Evolutionary conservation across 2,329 filamentous ascomycete genomes (phyloP).

Genomic region (Pseudogymnoascus verrucosus): DNA sequence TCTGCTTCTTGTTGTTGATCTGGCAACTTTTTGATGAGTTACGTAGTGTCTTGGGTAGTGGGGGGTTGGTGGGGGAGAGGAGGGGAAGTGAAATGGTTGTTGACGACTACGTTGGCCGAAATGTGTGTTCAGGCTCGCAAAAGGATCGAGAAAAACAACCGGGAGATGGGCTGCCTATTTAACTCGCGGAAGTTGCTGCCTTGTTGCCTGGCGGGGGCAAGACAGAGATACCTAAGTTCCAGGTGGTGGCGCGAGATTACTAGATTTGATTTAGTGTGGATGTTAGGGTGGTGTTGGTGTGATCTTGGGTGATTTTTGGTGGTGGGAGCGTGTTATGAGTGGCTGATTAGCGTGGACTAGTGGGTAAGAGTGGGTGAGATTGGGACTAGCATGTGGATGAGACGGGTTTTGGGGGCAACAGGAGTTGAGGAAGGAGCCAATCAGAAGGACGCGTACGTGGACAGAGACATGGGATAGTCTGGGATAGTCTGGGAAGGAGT

Average conservation of each 20-base stretch:
- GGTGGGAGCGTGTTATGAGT: slow-evolving; percentile 8
- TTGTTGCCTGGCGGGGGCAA: slow-evolving; percentile 3
- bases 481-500: not conserved
- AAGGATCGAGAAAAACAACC: slow-evolving; percentile 17
- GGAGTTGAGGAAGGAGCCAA: not conserved
- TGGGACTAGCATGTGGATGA: not conserved
- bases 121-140: slow-evolving; percentile 13
- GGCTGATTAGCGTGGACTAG: not conserved
- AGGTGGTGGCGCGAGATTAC: not conserved
- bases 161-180: slow-evolving; percentile 18
- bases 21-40: slow-evolving; percentile 2
- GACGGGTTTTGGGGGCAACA: not conserved
- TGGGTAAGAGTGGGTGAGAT: not conserved
- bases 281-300: not conserved
- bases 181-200: slow-evolving; percentile 4
- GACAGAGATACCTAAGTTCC: not conserved
- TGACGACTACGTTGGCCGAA: slow-evolving; percentile 23
- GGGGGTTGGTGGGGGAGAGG: slow-evolving; percentile 7
- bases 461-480: not conserved
- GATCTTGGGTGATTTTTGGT: slow-evolving; percentile 3
- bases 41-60: slow-evolving; percentile 11
- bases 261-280: not conserved
- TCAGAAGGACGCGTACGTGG: not conserved
- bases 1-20: not conserved
- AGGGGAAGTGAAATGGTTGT: slow-evolving; percentile 13